Evolutionary conservation across 78 protist species (phyloP).

Genomic region (Dictyostelium capitatum): DNA sequence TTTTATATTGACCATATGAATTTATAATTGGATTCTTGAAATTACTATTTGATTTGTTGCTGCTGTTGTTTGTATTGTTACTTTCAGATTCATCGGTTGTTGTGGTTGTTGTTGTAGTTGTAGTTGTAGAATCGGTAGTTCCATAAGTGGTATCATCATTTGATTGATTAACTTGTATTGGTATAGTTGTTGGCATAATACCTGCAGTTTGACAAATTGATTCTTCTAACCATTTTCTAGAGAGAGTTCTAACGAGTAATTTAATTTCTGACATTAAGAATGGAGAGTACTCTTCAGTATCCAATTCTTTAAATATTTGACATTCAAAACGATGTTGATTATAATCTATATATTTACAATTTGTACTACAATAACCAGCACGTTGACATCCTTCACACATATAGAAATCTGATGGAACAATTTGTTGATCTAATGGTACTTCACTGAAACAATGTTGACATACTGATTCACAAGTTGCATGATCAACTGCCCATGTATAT

Average conservation of each 20-base stretch:
- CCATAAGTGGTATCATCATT: too few species aligned
- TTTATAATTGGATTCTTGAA: neutral
- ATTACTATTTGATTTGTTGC: neutral
- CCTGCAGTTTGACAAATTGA: slow-evolving; percentile 8
- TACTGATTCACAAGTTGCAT: slow-evolving; percentile 28
- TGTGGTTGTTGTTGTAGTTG: too few species aligned
- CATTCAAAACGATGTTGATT: slow-evolving; percentile 68
- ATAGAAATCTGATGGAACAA: slow-evolving; percentile 13
- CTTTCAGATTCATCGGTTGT: neutral
- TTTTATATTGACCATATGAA: slow-evolving; percentile 22
- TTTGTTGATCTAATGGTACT: slow-evolving; percentile 29
- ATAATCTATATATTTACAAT: slow-evolving; percentile 27
- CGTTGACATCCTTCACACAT: slow-evolving; percentile 51
- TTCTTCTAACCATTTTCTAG: slow-evolving; percentile 67
- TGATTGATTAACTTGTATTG: too few species aligned
- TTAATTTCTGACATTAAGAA: slow-evolving; percentile 57
- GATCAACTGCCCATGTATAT: slow-evolving; percentile 76
- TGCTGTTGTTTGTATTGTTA: too few species aligned
- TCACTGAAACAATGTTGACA: slow-evolving; percentile 77
- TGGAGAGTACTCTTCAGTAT: slow-evolving; percentile 40
- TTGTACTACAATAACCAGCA: slow-evolving; percentile 55
- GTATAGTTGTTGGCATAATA: neutral
- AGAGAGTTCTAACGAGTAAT: slow-evolving; percentile 61
- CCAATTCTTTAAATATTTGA: slow-evolving; percentile 26
- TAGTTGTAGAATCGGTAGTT: too few species aligned